Conservation (phyloP, 306 rosid species). For the Sesbania bispinosa region DNA sequence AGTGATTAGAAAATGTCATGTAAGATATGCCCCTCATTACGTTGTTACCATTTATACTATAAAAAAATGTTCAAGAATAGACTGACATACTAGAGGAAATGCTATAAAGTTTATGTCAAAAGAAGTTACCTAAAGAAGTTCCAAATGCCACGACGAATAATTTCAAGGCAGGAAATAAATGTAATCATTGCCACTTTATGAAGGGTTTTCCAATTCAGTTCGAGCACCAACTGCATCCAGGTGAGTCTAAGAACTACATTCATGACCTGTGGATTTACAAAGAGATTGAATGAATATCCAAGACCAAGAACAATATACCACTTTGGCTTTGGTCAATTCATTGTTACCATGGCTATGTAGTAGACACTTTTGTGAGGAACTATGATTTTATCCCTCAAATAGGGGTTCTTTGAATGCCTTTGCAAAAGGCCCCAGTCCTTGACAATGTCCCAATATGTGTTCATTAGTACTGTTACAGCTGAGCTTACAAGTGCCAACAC, state of each 20-base stretch:
- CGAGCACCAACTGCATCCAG: conserved; percentile 65
- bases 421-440: conserved; percentile 61
- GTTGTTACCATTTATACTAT: neutral
- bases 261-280: conserved; percentile 39
- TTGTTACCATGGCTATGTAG: conserved; percentile 55
- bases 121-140: conserved; percentile 66
- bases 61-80: neutral
- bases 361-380: conserved; percentile 53
- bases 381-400: conserved; percentile 56
- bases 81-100: neutral
- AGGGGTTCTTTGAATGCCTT: conserved; percentile 54
- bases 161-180: conserved; percentile 45
- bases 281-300: neutral
- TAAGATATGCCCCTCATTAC: neutral
- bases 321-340: too few species aligned
- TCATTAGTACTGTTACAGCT: conserved; percentile 37
- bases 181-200: conserved; percentile 48
- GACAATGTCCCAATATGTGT: conserved; percentile 58
- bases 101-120: neutral
- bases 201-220: conserved; percentile 39
- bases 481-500: conserved; percentile 58
- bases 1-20: neutral
- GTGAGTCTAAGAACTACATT: conserved; percentile 48
- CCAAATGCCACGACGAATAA: conserved; percentile 77
- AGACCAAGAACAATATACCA: neutral